Base-by-base conservation (phyloP, 148 eudicot species). In the Chenopodium berlandieri region DNA sequence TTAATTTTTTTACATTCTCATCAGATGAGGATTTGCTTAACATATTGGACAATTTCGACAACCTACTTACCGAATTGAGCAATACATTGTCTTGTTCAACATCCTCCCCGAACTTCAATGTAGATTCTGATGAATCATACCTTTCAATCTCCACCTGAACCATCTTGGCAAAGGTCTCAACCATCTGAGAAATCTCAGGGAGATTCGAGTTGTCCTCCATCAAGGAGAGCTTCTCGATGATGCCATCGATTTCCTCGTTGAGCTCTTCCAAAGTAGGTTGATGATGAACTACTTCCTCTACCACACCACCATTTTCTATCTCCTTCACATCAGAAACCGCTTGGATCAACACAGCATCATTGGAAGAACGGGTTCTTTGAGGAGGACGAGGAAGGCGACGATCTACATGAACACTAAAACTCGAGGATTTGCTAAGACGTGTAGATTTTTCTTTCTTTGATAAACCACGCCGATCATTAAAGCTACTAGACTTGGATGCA, bases 101-200 rank as follows among this genome's bases (percentile, higher is more conserved):
- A 62, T 83, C 78, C 27, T 81, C 75, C 30, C 88, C 84, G 11
- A 86, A 83, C 19, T 62, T 84, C 72, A 79, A 73, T 7, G 80
- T 46, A 34, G 85, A 66, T 17, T 79, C 88, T 22, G 70, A 69
- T 16, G 85, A 62, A 48, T 84, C 84, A 58, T 86, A 86, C 64
- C 82, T 83, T 0, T 84, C 84, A 6, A 86, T 71, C 71, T 75
- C 79, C 40, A 64, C 75, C 20, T 78, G 84, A n/a, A 84, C 84
- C 84, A 86, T 81, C 11, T 64, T 81, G 8, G 78, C 58, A 31
- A 86, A 86, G 3, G 25, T 82, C 63, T 71, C 78, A 30, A 86
- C 81, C 0, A 75, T 60, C 6, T 17, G 52, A 8, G 85, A 83
- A 58, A 86, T 82, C 3, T 71, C 83, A 1, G 75, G 78, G 17